Base-by-base conservation (phyloP, 306 rosid genomes). In the Glycyrrhiza uralensis region DNA sequence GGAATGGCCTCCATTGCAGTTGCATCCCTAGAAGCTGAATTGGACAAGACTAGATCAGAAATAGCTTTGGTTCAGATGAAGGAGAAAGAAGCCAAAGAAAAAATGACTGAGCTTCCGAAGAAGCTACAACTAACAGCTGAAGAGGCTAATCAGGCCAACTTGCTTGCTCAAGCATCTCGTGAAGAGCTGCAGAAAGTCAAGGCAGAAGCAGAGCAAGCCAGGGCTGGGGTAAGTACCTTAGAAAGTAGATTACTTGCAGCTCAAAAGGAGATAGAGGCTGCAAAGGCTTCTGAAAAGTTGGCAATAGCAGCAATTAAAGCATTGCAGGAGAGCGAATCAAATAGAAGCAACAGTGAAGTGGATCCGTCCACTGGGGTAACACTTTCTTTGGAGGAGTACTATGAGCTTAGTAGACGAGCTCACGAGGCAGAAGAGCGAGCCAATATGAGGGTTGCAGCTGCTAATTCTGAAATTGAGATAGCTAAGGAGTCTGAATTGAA, bases 271-370 rank as follows among this genome's bases (percentile, higher is more conserved):
- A 92, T 89, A 71, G 99, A 95, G 69, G 99, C 99, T 46, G 92
- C 97, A 12, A 92, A 64, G 84, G 97, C 99, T 75, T 91, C 97
- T 24, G 99, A 95, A 76, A 86, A 67, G 75, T 75, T 92, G 78
- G 99, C 97, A 0, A 71, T 92, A 54, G 92, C 91, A 45, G 99
- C 99, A 69, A 92, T 95, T 72, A 95, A 95, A 83, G 99, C 99
- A 50, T 81, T 95, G 79, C 83, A 85, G 72, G 99, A 92, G 82
- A 95, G 99, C 47, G 97, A 91, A 82, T 71, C 83, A 36, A 81
- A 96, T 47, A 80, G 89, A 80, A 69, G 75, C 69, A 67, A 72
- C 12, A 83, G 67, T 6, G 81, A 80, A 63, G 57, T 74, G 26
- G 92, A 92, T 79, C 87, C 93, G 14, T 72, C 86, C 23, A 23